These are phyloP conservation scores for Thoreauomyces humboldtii DNA, from an alignment of 192 early-diverging fungal species.

Conservation along the genomic window DNA sequence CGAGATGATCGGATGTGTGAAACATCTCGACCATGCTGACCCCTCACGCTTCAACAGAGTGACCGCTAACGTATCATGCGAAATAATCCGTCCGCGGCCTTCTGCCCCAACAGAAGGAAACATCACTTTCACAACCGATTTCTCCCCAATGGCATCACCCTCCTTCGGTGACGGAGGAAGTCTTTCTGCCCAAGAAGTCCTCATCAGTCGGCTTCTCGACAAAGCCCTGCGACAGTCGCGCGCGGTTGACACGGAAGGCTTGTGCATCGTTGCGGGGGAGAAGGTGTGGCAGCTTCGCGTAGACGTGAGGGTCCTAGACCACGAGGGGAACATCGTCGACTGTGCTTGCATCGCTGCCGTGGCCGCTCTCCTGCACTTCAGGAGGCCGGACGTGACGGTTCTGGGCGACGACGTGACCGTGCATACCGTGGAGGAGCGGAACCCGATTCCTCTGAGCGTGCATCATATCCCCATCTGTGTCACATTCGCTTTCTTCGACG, in stretches of 20 bases:
- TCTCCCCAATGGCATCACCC: conserved; percentile 83
- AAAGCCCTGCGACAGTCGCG: conserved; percentile 77
- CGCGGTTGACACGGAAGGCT: conserved; percentile 92
- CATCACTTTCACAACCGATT: conserved; percentile 80
- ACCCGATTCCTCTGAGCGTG: conserved; percentile 90
- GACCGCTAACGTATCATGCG: conserved; percentile 47
- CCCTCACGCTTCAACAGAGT: too few relatives aligned
- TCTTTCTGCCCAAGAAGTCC: conserved; percentile 78
- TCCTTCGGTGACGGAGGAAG: conserved; percentile 65
- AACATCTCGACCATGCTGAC: background rate
- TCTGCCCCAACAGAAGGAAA: conserved; percentile 79
- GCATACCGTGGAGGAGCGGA: conserved; percentile 83
- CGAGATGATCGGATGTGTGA: background rate
- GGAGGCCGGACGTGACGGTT: conserved; percentile 93
- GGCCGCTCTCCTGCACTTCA: conserved; percentile 84
- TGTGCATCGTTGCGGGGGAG: conserved; percentile 94
- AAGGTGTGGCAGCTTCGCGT: conserved; percentile 94
- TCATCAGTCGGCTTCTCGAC: conserved; percentile 83
- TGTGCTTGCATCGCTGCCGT: conserved; percentile 89
- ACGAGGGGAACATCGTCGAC: conserved; percentile 93
- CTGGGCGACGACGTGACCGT: conserved; percentile 86
- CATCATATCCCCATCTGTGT: conserved; percentile 94
- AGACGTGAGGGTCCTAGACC: conserved; percentile 88
- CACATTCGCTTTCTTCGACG: conserved; percentile 89
- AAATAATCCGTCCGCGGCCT: conserved; percentile 55